Base-by-base conservation (phyloP, 192 early-diverging fungal species). In the Geranomyces michiganensis region DNA sequence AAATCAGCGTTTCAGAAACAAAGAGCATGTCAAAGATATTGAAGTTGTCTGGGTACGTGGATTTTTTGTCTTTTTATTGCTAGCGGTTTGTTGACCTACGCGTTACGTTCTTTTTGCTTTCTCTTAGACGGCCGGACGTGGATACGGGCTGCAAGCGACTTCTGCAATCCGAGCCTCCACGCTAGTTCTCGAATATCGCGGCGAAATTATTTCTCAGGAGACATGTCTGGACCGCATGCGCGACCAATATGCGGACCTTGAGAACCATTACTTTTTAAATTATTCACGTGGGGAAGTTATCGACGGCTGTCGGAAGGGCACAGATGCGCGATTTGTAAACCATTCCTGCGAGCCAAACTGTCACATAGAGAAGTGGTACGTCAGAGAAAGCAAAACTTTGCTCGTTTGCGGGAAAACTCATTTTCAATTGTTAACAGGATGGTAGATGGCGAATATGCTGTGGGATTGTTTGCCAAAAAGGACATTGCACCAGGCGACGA, bases 291-390 rank as follows among this genome's bases (percentile, higher is more conserved):
- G 87, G 1, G 91, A 92, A 62, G 92, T 95, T 19, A 83, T 95
- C 24, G 93, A 95, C 79, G 93, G 85, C 17, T 85, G 84, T 44
- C 61, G 79, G 56, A 92, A 92, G 55, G 93, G 93, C 8, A 91
- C 90, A 10, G 85, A 88, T 10, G 93, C 92, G 46, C 80, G 93
- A 45, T 95, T 93, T 75, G 87, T 93, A 17, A 95, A 95, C 68
- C 93, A 94, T 71, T 84, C 87, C 26, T 95, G 93, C 67, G 86
- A 87, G 13, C 93, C 93, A 6, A 95, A 95, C 68, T 93, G 92
- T 79, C 89, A 89, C 56, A 94, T 95, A 44, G 93, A 95, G 74
- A 94, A 92, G 76, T 95, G 93, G 93, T 91, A 79, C 67, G 72
- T 75, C 22, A 48, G 47, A 1, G 3, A 24, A n/a, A 9, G 26